Conservation (phyloP, 495 filamentous ascomycete genomes). For the Annulohypoxylon moriforme region DNA sequence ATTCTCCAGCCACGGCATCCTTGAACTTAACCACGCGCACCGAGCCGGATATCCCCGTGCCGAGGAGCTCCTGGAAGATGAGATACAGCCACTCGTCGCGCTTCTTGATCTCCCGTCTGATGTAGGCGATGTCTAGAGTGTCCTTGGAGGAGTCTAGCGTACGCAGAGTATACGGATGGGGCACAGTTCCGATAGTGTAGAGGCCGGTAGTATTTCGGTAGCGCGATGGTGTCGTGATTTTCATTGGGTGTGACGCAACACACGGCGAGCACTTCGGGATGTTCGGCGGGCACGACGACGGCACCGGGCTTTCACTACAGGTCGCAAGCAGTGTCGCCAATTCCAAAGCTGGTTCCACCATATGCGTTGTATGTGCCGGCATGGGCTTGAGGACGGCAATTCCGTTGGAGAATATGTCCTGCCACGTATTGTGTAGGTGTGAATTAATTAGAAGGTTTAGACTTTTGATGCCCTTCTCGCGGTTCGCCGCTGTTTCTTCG, state of each 20-base stretch:
- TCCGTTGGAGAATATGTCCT: constrained; percentile 76
- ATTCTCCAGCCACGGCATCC: constrained; percentile 77
- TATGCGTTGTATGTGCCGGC: constrained; percentile 73
- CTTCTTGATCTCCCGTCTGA: constrained; percentile 75
- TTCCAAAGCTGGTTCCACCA: constrained; percentile 74
- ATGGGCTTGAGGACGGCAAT: constrained; percentile 84
- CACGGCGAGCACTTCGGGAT: constrained; percentile 77
- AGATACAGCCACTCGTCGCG: constrained; percentile 84
- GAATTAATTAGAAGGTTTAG: constrained; percentile 82
- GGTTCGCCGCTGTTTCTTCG: constrained; percentile 66
- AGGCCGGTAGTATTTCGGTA: constrained; percentile 70
- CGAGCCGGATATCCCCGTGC: constrained; percentile 66
- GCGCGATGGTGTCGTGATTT: constrained; percentile 66
- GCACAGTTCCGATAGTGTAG: constrained; percentile 87
- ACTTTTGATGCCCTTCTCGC: constrained; percentile 66
- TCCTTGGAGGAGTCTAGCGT: constrained; percentile 64
- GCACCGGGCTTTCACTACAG: constrained; percentile 77
- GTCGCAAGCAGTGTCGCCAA: constrained; percentile 77
- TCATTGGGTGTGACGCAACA: constrained; percentile 64
- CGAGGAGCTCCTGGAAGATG: constrained; percentile 76
- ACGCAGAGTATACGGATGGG: constrained; percentile 87
- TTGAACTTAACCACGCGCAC: constrained; percentile 80
- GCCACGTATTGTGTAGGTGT: constrained; percentile 88
- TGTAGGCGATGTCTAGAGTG: constrained; percentile 70
- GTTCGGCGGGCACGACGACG: constrained; percentile 89